Evolutionary conservation across 1,284 basidiomycete genomes (phyloP).

Genomic region (Trametes sp.): DNA sequence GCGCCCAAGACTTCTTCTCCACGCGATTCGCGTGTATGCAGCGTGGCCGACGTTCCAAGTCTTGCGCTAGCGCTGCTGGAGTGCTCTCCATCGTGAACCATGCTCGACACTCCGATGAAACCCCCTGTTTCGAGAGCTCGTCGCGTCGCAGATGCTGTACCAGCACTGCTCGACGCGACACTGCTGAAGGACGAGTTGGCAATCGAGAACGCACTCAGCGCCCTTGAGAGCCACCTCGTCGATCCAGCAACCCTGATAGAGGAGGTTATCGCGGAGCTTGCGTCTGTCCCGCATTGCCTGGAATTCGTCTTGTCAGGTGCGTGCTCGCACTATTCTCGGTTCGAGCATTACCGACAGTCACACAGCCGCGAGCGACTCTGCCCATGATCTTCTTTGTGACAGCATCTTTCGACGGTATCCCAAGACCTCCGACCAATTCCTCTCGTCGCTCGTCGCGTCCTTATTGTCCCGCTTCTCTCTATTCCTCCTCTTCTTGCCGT

Average conservation of each 20-base stretch:
- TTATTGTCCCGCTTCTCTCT: background rate
- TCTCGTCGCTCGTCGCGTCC: background rate
- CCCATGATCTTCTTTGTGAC: background rate
- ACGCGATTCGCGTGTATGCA: background rate
- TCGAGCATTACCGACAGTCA: background rate
- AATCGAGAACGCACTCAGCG: slow-evolving; percentile 25
- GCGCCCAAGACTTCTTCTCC: background rate
- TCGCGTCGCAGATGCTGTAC: slow-evolving; percentile 7
- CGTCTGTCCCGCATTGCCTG: slow-evolving; percentile 11
- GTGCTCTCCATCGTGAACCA: background rate
- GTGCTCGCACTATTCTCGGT: background rate
- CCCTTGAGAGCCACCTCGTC: slow-evolving; percentile 29
- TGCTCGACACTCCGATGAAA: background rate
- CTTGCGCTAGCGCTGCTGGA: background rate
- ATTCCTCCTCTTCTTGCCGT: slow-evolving; percentile 4
- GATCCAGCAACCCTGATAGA: slow-evolving; percentile 18
- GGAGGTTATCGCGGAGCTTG: slow-evolving; percentile 12
- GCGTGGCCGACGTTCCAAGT: background rate
- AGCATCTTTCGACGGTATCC: slow-evolving; percentile 4
- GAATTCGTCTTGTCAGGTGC: slow-evolving; percentile 28
- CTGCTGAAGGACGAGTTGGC: slow-evolving; percentile 29
- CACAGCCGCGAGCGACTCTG: slow-evolving; percentile 1
- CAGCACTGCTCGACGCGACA: slow-evolving; percentile 16
- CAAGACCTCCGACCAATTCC: slow-evolving; percentile 2
- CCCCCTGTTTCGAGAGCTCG: background rate